Evolutionary conservation across 306 rosid species (phyloP).

Genomic region (Lathyrus tuberosus): DNA sequence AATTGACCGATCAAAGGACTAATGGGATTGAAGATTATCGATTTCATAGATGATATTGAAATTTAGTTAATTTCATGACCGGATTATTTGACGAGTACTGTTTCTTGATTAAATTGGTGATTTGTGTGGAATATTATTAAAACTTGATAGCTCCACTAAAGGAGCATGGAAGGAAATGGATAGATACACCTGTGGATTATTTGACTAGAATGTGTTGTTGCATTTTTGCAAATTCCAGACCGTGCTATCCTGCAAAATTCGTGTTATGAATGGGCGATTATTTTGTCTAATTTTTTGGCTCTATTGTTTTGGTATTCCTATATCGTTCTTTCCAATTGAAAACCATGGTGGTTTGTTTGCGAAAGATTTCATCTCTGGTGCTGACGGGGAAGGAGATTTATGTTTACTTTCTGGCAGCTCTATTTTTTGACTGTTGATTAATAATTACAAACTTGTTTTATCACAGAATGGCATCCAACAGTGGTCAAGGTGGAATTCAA

Average conservation of each 20-base stretch:
- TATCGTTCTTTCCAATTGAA: neutral
- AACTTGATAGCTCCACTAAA: neutral
- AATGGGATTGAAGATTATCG: too few relatives aligned
- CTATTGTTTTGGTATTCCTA: neutral
- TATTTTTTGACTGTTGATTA: neutral
- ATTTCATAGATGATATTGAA: too few relatives aligned
- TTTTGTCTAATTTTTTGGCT: neutral
- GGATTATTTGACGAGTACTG: neutral
- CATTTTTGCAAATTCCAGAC: neutral
- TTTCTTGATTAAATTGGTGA: neutral
- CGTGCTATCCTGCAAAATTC: neutral
- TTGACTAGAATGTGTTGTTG: neutral
- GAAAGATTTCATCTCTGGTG: neutral
- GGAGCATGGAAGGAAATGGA: neutral
- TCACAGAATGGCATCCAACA: slow-evolving; percentile 70
- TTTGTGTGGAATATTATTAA: neutral
- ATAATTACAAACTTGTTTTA: slow-evolving; percentile 16
- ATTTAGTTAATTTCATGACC: neutral
- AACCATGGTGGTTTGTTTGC: neutral
- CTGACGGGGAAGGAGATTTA: neutral
- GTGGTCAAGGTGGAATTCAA: slow-evolving; percentile 91
- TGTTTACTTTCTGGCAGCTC: slow-evolving; percentile 16
- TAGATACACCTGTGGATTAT: neutral
- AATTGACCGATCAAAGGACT: too few relatives aligned
- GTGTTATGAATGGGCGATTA: neutral